Base-by-base conservation (phyloP, 139 green algal genomes). In the Chlamydomonas applanata region DNA sequence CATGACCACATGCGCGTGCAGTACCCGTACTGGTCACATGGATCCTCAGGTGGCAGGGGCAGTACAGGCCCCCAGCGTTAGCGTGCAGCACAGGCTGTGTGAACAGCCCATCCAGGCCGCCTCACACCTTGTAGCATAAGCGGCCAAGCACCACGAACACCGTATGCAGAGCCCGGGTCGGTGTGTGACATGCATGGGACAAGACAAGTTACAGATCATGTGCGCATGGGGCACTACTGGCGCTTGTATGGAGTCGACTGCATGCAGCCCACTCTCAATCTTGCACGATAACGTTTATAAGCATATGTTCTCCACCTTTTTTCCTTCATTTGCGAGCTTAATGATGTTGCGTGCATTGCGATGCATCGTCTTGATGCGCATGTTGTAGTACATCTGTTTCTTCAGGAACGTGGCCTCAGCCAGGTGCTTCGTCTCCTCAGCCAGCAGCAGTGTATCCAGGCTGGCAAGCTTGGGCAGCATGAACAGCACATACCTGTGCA, bases 331-430 rank as follows among this genome's bases (percentile, higher is more conserved):
- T 19, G 81, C 81, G 33, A 81, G 68, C 44, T 69, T 75, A 27
- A 86, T 71, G 69, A 86, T 76, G 45, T 86, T 81, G 36, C 81
- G 69, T 4, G 82, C 75, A 40, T 89, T 87, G 2, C 89, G 74
- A 20, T 76, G 68, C 74, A 94, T 77, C 40, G 86, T 93, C 78
- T 89, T 93, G 52, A 88, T 87, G 44, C 89, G 85, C 91, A 95
- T 95, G 88, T 91, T 94, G 84, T 95, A 95, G 84, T 93, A 95
- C 84, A 95, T 92, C 67, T 88, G 84, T 83, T 95, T 95, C 82
- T 95, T 95, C 0, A 89, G 76, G 61, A 89, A 90, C 3, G 89
- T 94, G 2, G 89, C 89, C 68, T 87, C 76, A 14, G 91, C 91
- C 45, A 93, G 82, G 56, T 80, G 76, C 71, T 91, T 91, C n/a